Conservation (phyloP, 495 filamentous ascomycete genomes). For the Penicillium manginii region DNA sequence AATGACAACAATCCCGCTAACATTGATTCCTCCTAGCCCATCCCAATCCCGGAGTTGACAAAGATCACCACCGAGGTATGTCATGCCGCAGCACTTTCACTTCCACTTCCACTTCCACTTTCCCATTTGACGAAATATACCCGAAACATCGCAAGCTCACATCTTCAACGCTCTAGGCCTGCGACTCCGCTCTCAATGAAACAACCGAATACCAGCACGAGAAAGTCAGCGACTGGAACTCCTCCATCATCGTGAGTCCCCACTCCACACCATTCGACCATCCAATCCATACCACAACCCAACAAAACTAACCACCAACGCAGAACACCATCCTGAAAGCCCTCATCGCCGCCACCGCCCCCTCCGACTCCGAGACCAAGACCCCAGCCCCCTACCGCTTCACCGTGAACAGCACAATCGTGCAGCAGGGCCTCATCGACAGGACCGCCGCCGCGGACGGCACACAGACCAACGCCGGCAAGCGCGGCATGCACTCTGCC, state of each 20-base stretch:
- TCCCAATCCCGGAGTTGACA: constrained; percentile 73
- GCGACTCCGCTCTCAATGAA: constrained; percentile 72
- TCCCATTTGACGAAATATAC: not conserved
- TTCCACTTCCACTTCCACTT: too few species aligned
- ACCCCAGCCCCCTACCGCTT: constrained; percentile 73
- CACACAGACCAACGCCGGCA: constrained; percentile 61
- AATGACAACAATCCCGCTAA: not conserved
- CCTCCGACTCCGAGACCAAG: constrained; percentile 46
- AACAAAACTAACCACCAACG: constrained; percentile 7
- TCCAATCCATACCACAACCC: not conserved
- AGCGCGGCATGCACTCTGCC: constrained; percentile 94
- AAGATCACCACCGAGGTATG: constrained; percentile 83
- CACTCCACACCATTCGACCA: not conserved
- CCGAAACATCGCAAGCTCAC: constrained; percentile 1
- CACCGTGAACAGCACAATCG: constrained; percentile 95
- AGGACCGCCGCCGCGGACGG: constrained; percentile 44
- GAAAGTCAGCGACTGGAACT: constrained; percentile 83
- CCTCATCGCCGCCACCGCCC: constrained; percentile 80
- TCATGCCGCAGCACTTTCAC: constrained; percentile 11
- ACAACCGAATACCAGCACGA: constrained; percentile 80
- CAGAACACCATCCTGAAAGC: constrained; percentile 86
- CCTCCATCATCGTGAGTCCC: constrained; percentile 78
- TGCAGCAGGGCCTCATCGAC: constrained; percentile 72
- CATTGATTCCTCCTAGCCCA: constrained; percentile 57
- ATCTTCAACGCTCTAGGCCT: constrained; percentile 61